These are phyloP conservation scores for Thielaviopsis punctulata DNA, from an alignment of 2,329 filamentous ascomycete species.

Conservation along the genomic window DNA sequence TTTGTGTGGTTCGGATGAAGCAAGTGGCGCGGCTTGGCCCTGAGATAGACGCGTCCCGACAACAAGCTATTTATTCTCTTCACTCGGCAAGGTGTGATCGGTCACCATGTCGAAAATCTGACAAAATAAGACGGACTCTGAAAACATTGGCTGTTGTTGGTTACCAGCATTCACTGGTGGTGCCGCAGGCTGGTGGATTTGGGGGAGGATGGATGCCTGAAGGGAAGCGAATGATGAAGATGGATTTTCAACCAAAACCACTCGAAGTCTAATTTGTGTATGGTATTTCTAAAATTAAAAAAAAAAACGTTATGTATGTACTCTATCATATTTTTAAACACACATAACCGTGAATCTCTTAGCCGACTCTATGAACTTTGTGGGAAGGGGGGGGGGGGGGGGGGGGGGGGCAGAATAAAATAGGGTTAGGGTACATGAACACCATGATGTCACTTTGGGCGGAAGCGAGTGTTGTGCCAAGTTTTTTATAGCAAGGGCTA, in stretches of 20 bases:
- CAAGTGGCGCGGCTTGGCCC: slow-evolving; percentile 4
- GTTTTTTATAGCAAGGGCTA: too few relatives aligned
- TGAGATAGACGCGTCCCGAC: slow-evolving; percentile 8
- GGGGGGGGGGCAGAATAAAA: too few relatives aligned
- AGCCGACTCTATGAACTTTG: too few relatives aligned
- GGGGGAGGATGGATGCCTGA: neutral
- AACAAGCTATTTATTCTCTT: slow-evolving; percentile 6
- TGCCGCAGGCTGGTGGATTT: neutral
- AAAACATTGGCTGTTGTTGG: neutral
- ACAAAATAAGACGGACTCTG: neutral
- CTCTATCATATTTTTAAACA: neutral
- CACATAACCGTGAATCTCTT: too few relatives aligned
- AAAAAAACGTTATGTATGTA: neutral
- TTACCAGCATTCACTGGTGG: neutral
- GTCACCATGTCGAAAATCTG: neutral
- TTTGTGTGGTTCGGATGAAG: slow-evolving; percentile 10
- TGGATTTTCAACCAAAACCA: slow-evolving; percentile 4
- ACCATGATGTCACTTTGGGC: too few relatives aligned
- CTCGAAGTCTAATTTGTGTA: slow-evolving; percentile 5
- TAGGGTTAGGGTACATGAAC: too few relatives aligned
- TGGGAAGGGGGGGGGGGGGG: too few relatives aligned
- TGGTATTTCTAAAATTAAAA: neutral
- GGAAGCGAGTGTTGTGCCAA: too few relatives aligned
- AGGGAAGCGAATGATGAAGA: neutral
- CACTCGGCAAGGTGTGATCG: neutral